These are phyloP conservation scores for Allomyces arbusculus DNA, from an alignment of 192 early-diverging fungal species.

Conservation along the genomic window DNA sequence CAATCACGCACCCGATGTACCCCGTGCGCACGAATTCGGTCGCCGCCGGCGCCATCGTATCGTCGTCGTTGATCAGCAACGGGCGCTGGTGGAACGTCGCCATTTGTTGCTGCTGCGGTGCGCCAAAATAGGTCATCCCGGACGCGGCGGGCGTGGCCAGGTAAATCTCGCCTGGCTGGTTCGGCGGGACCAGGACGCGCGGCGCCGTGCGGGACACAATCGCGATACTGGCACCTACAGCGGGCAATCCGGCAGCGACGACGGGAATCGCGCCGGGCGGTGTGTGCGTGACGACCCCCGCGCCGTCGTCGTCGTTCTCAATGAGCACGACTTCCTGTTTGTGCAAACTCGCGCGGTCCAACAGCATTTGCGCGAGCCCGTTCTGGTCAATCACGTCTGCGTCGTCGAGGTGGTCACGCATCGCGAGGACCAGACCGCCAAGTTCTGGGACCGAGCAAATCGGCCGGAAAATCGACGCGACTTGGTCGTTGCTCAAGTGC, in stretches of 20 bases:
- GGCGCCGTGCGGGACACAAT: background rate
- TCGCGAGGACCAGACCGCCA: background rate
- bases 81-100: background rate
- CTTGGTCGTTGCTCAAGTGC: background rate
- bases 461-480: background rate
- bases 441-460: background rate
- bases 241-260: background rate
- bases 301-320: background rate
- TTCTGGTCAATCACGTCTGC: no score
- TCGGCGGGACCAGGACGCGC: background rate
- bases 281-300: background rate
- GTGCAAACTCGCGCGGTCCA: background rate
- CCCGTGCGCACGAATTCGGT: constrained; percentile 11
- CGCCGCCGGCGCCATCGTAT: background rate
- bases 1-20: constrained; percentile 5
- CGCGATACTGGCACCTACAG: background rate
- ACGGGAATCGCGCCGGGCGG: background rate
- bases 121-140: background rate
- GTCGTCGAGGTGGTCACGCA: background rate
- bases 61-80: background rate
- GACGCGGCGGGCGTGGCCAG: background rate
- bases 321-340: background rate
- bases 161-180: background rate
- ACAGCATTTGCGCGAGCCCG: background rate
- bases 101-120: background rate